phyloP scores from a whole-genome alignment of 2,329 filamentous ascomycete species.

The Metarhizium rileyi region DNA sequence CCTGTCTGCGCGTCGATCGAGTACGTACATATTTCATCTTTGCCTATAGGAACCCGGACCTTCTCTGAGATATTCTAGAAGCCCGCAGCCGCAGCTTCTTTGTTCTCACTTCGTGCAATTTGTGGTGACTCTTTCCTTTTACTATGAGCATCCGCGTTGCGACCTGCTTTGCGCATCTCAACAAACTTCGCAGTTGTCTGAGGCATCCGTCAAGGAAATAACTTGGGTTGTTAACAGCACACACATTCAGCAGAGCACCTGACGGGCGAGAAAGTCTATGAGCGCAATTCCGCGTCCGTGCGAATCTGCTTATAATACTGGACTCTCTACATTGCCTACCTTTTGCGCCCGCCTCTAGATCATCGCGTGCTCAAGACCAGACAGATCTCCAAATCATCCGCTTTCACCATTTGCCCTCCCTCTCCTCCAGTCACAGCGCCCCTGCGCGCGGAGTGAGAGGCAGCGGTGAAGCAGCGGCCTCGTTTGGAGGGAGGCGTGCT shows the following conservation, averaged over 20 bases:
- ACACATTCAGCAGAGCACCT: background rate
- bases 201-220: background rate
- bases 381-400: background rate
- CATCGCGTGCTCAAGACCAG: background rate
- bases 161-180: background rate
- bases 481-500: background rate
- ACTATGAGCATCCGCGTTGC: background rate
- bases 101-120: constrained; percentile 8
- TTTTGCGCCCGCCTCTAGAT: background rate
- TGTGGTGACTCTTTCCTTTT: constrained; percentile 5
- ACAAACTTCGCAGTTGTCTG: background rate
- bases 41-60: constrained; percentile 5
- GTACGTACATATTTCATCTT: background rate
- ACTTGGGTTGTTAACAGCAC: constrained; percentile 4
- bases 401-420: background rate
- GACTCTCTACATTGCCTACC: background rate
- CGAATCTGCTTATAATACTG: background rate
- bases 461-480: background rate
- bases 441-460: background rate
- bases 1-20: background rate
- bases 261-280: background rate
- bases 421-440: background rate
- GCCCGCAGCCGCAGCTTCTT: constrained; percentile 8
- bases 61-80: constrained; percentile 24
- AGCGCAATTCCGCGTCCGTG: constrained; percentile 2